Percentiles rank a stretch among this genome's conserved stretches.
Evolutionary conservation across 139 green algal genomes (phyloP).

Genomic region (Micromonas commoda): DNA sequence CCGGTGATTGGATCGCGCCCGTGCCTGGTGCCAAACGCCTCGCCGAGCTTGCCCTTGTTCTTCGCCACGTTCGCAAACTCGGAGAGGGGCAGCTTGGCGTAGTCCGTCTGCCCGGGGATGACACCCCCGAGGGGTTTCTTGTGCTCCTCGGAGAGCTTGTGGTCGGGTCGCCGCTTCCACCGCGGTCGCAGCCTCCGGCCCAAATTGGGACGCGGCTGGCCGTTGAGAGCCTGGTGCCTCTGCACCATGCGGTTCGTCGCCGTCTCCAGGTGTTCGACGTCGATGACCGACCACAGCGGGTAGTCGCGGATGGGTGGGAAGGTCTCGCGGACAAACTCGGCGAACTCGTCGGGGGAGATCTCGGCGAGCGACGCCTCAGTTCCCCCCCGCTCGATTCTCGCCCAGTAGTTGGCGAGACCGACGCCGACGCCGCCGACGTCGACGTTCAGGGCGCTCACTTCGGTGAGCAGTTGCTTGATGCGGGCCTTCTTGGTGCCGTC

Average conservation of each 20-base stretch:
- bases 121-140: not conserved
- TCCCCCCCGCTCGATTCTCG: not conserved
- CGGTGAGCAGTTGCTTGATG: too few relatives aligned
- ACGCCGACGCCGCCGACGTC: too few relatives aligned
- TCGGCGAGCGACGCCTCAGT: not conserved
- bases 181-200: too few relatives aligned
- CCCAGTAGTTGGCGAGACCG: not conserved
- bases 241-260: not conserved
- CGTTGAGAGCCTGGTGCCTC: not conserved
- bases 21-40: not conserved
- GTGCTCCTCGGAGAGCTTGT: too few relatives aligned
- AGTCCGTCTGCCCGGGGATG: not conserved
- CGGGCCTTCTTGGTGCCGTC: too few relatives aligned
- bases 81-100: not conserved
- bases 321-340: slow-evolving; percentile 1
- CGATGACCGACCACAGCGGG: not conserved
- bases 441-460: too few relatives aligned
- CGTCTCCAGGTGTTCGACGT: not conserved
- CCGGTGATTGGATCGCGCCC: not conserved
- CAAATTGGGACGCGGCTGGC: too few relatives aligned
- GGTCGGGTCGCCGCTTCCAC: too few relatives aligned
- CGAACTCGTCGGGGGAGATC: not conserved
- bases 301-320: not conserved
- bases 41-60: not conserved
- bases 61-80: not conserved